Evolutionary conservation across 148 eudicot species (phyloP), one percentile per base, ranked within the genome.

Genomic region (Dianthus caryophyllus): DNA sequence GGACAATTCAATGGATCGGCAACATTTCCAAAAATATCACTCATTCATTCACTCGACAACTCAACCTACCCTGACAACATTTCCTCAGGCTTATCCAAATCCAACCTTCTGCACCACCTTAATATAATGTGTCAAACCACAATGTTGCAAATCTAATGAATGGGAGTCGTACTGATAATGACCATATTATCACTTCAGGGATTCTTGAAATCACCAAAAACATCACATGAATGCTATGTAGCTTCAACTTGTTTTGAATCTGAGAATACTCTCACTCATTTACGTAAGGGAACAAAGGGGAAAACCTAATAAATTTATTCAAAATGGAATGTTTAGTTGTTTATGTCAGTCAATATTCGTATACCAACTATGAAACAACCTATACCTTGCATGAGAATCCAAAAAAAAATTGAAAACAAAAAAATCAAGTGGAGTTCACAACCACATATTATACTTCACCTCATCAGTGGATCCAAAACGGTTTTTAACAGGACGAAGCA

Each of bases 401-500:
- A 30, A 44, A 50, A n/a, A n/a, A n/a, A n/a, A n/a, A n/a, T 39
- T 22, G 29, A 56, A 44, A 64, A 49, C 52, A 54, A 3, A 20
- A 12, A 9, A 44, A 64, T 57, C 48, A 52, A 9, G 21, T 54
- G n/a, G 29, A 33, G 20, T 16, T 20, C 36, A 17, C 29, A 24
- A 39, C 16, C 14, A 60, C 20, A 12, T 24, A 27, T 41, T 25
- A 51, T 0, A 60, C 17, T 54, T 47, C 81, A 90, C 98, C 98
- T 94, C 99, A 74, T 94, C 99, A 46, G 99, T 88, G 76, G 99
- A 79, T 46, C 99, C 97, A 88, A 84, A 94, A 21, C 99, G 96
- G 71, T 94, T 94, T 82, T 94, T 94, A 30, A 86, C 88, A 21
- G 97, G 78, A 69, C 99, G 88, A 79, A 94, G 99, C 63, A 94